Evolutionary conservation across 2,329 filamentous ascomycete genomes (phyloP).

Genomic region (Fonsecaea erecta): DNA sequence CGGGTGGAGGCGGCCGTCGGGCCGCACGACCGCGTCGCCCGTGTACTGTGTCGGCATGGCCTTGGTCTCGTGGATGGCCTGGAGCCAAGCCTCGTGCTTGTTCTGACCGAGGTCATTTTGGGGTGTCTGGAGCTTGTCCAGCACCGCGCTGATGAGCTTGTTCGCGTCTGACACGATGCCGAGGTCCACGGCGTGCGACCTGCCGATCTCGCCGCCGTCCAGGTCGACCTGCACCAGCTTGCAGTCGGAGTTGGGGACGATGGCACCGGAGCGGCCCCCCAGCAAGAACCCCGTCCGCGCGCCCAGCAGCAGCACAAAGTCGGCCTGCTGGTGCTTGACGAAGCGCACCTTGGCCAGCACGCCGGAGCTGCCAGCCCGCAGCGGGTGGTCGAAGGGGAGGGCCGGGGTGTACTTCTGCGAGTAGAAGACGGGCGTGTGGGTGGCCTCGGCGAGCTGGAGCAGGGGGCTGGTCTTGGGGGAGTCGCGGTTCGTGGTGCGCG

Average conservation of each 20-base stretch:
- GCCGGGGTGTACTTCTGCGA: slow-evolving; percentile 39
- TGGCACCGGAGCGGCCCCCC: slow-evolving; percentile 44
- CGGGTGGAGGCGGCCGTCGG: slow-evolving; percentile 46
- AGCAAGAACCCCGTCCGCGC: slow-evolving; percentile 51
- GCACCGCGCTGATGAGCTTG: slow-evolving; percentile 42
- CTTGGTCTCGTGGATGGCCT: slow-evolving; percentile 29
- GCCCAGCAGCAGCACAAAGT: slow-evolving; percentile 50
- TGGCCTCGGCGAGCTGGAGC: slow-evolving; percentile 43
- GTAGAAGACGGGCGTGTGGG: slow-evolving; percentile 49
- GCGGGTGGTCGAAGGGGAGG: slow-evolving; percentile 41
- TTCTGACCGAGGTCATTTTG: slow-evolving; percentile 21
- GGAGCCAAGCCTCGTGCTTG: slow-evolving; percentile 26
- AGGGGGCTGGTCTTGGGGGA: slow-evolving; percentile 40
- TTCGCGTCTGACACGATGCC: slow-evolving; percentile 50
- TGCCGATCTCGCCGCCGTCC: slow-evolving; percentile 51
- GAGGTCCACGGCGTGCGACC: slow-evolving; percentile 47
- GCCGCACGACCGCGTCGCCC: slow-evolving; percentile 38
- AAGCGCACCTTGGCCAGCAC: slow-evolving; percentile 43
- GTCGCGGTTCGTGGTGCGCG: slow-evolving; percentile 29
- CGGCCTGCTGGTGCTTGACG: slow-evolving; percentile 42
- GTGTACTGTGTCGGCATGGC: slow-evolving; percentile 35
- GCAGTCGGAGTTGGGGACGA: slow-evolving; percentile 46
- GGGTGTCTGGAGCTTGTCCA: slow-evolving; percentile 21
- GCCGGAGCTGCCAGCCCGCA: slow-evolving; percentile 45
- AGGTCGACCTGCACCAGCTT: slow-evolving; percentile 51